A percentile compares a stretch with the other conserved stretches of the same genome.
phyloP scores from a whole-genome alignment of 163 green algal genomes.

The Scenedesmus sp. region DNA sequence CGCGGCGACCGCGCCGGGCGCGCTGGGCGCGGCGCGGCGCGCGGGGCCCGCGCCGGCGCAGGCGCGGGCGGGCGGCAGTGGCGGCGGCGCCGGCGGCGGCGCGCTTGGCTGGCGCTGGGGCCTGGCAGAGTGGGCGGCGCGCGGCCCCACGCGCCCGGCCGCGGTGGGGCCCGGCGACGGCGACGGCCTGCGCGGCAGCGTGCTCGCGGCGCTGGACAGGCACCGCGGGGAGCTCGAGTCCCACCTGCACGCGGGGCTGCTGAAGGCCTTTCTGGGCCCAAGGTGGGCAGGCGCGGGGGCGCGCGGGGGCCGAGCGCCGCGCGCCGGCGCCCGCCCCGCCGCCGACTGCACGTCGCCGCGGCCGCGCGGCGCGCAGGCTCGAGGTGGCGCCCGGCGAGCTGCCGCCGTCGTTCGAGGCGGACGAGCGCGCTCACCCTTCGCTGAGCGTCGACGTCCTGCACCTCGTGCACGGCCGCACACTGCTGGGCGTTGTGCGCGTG shows the following conservation, averaged over 20 bases:
- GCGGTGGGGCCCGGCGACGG: background rate
- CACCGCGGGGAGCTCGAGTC: constrained; percentile 18
- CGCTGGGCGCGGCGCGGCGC: background rate
- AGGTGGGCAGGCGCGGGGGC: background rate
- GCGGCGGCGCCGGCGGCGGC: background rate
- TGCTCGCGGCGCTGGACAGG: constrained; percentile 15
- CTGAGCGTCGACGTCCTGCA: constrained; percentile 34
- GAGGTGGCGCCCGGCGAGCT: constrained; percentile 24
- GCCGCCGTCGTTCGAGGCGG: constrained; percentile 40
- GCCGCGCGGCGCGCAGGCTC: constrained; percentile 7
- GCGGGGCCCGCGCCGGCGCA: background rate
- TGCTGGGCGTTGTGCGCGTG: constrained; percentile 32
- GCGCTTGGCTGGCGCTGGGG: constrained; percentile 33
- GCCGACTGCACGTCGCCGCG: no score
- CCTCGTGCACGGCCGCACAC: constrained; percentile 34
- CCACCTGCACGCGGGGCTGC: constrained; percentile 39
- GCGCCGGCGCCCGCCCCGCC: background rate
- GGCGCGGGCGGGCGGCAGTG: background rate
- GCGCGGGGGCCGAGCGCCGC: background rate
- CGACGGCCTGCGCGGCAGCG: background rate
- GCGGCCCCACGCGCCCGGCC: background rate
- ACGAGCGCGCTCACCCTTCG: constrained; percentile 31
- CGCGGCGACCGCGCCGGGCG: background rate
- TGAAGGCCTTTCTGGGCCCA: constrained; percentile 44
- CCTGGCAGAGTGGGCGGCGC: constrained; percentile 18